Conservation (phyloP, 1,284 basidiomycete species). For the Erythrobasidium hasegawianum region DNA sequence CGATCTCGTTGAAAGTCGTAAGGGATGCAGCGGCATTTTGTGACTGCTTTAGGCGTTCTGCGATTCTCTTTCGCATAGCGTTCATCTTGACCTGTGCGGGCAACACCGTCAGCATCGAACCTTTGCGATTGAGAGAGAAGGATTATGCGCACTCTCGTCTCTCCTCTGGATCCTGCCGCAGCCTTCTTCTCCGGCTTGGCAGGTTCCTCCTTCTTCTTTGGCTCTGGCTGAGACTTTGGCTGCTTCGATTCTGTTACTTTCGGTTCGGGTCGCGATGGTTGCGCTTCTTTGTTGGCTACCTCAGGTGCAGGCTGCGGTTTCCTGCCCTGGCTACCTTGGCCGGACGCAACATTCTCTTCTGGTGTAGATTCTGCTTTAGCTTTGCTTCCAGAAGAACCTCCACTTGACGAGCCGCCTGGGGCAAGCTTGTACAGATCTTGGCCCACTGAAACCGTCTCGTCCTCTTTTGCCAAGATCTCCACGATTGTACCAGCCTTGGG, state of each 20-base stretch:
- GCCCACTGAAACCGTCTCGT: constrained; percentile 90
- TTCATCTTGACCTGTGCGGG: constrained; percentile 80
- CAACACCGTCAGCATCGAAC: too few relatives aligned
- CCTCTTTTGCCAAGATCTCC: constrained; percentile 81
- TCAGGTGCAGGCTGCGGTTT: constrained; percentile 51
- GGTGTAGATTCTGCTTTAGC: neutral
- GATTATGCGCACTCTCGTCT: constrained; percentile 69
- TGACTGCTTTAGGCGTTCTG: constrained; percentile 95
- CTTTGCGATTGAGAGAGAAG: too few relatives aligned
- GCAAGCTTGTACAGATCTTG: constrained; percentile 93
- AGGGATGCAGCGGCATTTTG: constrained; percentile 95
- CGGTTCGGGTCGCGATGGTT: constrained; percentile 51
- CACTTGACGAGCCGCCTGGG: constrained; percentile 59
- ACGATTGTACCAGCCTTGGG: constrained; percentile 82
- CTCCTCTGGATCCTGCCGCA: constrained; percentile 57
- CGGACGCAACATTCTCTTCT: constrained; percentile 44
- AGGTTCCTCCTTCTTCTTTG: constrained; percentile 47
- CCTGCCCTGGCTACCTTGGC: constrained; percentile 37
- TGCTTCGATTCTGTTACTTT: constrained; percentile 47
- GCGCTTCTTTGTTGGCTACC: constrained; percentile 47
- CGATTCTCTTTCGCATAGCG: constrained; percentile 94
- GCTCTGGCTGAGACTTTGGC: constrained; percentile 49
- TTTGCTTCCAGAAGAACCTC: constrained; percentile 4
- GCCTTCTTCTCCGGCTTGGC: constrained; percentile 41
- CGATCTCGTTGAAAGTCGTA: constrained; percentile 99